Base-by-base conservation (phyloP, 2,329 filamentous ascomycete genomes). In the Aspergillus viridinutans region DNA sequence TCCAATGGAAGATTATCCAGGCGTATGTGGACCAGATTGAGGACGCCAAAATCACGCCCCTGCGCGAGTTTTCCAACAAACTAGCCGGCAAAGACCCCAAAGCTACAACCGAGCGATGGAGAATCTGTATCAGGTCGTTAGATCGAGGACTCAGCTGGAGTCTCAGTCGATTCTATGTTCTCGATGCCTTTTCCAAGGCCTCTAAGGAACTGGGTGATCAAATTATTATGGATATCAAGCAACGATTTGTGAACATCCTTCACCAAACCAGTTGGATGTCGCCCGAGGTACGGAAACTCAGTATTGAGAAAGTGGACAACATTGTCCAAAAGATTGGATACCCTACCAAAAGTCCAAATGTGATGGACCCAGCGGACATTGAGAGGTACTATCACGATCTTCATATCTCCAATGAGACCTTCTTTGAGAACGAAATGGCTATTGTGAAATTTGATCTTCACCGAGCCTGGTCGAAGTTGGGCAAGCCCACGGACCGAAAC, bases 291-390 rank as follows among this genome's bases (percentile, higher is more conserved):
- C 81, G 82, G 48, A 76, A 82, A 53, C 75, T 84, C 6, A 85
- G 85, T 2, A 82, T 85, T 47, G 75, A 85, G 54, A 90, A 89
- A 68, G 82, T 89, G 2, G 78, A 84, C 60, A 85, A 87, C 56
- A 89, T 90, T 60, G 74, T 82, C 20, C 84, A 87, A 61, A 88
- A 88, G 67, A 86, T 90, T 53, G 86, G 86, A 1, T 89, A 87
- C 64, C 85, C 86, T 1, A 84, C 81, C 1, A 81, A 80, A 63
- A 83, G 80, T 57, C 86, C 86, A 1, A 78, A 88, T 59, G 81
- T 88, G 40, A 79, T 83, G 69, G 78, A 88, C 58, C 81, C 86
- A 0, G 69, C 75, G 8, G 78, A 75, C 6, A 74, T 90, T 2
- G 72, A 80, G 17, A 68, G 80, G 0, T 88, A 84, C 67, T 90